Percentiles rank a stretch among this genome's conserved stretches.
Conservation (phyloP, 495 filamentous ascomycete genomes). For the Apodospora peruviana region DNA sequence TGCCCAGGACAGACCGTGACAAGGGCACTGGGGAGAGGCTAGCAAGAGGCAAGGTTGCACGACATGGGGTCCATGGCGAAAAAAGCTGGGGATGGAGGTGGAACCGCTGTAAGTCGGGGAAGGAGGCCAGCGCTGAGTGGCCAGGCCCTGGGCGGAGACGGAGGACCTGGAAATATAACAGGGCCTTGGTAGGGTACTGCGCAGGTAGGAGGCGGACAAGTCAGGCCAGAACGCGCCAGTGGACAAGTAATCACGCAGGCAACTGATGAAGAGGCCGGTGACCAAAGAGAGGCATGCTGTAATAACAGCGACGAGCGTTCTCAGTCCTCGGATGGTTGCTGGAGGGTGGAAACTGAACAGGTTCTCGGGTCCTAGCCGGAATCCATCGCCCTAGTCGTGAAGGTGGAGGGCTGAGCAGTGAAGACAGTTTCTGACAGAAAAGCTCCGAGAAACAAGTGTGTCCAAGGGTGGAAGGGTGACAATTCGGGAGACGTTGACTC, state of each 20-base stretch:
- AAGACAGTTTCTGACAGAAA: too few species aligned
- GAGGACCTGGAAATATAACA: conserved; percentile 3
- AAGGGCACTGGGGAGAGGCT: neutral
- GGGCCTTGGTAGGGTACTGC: too few species aligned
- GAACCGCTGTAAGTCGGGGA: neutral
- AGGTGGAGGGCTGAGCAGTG: too few species aligned
- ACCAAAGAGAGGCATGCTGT: neutral
- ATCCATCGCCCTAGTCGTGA: too few species aligned
- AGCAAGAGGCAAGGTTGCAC: neutral
- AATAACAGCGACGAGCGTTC: too few species aligned
- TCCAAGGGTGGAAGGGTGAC: too few species aligned
- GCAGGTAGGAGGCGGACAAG: conserved; percentile 1
- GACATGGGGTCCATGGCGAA: neutral
- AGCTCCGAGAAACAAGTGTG: too few species aligned
- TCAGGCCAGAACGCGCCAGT: conserved; percentile 4
- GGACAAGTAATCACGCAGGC: conserved; percentile 2
- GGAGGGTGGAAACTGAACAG: too few species aligned
- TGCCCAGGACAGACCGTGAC: neutral
- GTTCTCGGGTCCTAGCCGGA: too few species aligned
- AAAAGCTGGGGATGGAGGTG: conserved; percentile 3
- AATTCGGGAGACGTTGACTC: too few species aligned
- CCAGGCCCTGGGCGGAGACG: neutral
- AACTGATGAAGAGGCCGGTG: conserved; percentile 1
- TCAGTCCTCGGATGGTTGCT: too few species aligned
- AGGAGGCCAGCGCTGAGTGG: neutral